These are phyloP conservation scores for Saraca asoca DNA, from an alignment of 331 rosid species.

Conservation along the genomic window DNA sequence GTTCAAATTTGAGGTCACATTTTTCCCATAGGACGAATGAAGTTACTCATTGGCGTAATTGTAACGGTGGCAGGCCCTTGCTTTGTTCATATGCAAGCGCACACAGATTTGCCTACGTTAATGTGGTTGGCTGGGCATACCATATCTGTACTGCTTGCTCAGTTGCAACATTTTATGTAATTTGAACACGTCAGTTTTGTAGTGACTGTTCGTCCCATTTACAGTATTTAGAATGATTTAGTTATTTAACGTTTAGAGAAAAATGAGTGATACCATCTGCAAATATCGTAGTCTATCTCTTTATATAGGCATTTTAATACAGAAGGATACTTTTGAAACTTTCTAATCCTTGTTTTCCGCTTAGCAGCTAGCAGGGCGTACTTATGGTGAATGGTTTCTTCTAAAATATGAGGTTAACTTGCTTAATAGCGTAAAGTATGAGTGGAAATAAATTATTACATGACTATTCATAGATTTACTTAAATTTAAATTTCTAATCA, in stretches of 20 bases:
- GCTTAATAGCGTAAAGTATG: too few relatives aligned
- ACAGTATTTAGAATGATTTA: constrained; percentile 25
- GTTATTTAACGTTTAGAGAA: not conserved
- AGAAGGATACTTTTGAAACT: too few relatives aligned
- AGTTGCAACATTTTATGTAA: constrained; percentile 25
- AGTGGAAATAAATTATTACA: too few relatives aligned
- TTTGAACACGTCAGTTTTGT: constrained; percentile 26
- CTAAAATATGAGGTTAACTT: too few relatives aligned
- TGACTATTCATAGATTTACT: too few relatives aligned
- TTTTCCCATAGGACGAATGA: constrained; percentile 33
- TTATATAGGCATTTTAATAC: too few relatives aligned
- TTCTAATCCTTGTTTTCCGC: too few relatives aligned
- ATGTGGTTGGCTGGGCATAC: constrained; percentile 27
- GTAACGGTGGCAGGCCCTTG: constrained; percentile 26
- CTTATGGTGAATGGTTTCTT: too few relatives aligned
- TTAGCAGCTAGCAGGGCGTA: too few relatives aligned
- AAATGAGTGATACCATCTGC: constrained; percentile 27
- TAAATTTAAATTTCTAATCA: too few relatives aligned
- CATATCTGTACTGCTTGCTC: constrained; percentile 16
- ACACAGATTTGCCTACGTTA: not conserved
- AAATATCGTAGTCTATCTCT: not conserved
- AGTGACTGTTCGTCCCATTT: constrained; percentile 19
- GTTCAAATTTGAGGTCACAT: constrained; percentile 35
- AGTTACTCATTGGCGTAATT: constrained; percentile 34
- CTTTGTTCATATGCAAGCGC: constrained; percentile 2